A percentile compares a stretch with the other conserved stretches of the same genome.
These are phyloP conservation scores for Colletotrichum spaethianum DNA, from an alignment of 2,329 filamentous ascomycete genomes.

Conservation along the genomic window DNA sequence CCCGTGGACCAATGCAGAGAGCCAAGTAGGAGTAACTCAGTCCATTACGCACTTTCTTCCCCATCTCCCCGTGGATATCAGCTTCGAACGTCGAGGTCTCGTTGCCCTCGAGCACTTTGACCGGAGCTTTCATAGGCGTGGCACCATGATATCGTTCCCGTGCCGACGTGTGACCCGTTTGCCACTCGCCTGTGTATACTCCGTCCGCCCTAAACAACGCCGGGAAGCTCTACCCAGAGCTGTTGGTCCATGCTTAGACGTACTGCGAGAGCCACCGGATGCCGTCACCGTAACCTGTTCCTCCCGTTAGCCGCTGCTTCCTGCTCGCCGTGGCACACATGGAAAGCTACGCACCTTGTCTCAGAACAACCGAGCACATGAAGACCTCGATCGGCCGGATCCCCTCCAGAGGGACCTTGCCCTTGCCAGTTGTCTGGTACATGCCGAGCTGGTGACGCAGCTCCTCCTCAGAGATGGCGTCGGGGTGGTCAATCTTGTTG, in stretches of 20 bases:
- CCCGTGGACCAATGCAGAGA: constrained; percentile 9
- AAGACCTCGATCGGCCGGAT: constrained; percentile 97
- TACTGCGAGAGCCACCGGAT: constrained; percentile 96
- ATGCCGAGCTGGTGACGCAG: constrained; percentile 91
- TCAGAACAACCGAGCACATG: constrained; percentile 99
- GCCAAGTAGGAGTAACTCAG: constrained; percentile 18
- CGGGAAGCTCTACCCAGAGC: constrained; percentile 25
- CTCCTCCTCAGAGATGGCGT: constrained; percentile 96
- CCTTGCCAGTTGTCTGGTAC: constrained; percentile 97
- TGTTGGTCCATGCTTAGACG: constrained; percentile 69
- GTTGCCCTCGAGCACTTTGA: constrained; percentile 19
- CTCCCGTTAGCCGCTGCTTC: constrained; percentile 38
- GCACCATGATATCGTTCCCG: constrained; percentile 27
- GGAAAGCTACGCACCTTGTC: constrained; percentile 77
- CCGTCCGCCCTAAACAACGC: constrained; percentile 32
- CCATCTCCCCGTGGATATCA: constrained; percentile 15
- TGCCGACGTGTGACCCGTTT: constrained; percentile 26
- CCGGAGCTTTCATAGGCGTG: constrained; percentile 33
- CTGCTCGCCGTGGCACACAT: not conserved
- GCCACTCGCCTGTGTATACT: constrained; percentile 25
- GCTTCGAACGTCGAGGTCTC: constrained; percentile 6
- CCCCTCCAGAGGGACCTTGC: constrained; percentile 91
- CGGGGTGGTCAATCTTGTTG: constrained; percentile 99
- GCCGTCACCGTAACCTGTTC: constrained; percentile 83
- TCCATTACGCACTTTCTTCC: constrained; percentile 31